phyloP scores from a whole-genome alignment of 2,329 filamentous ascomycete species.

The Trichophyton rubrum region DNA sequence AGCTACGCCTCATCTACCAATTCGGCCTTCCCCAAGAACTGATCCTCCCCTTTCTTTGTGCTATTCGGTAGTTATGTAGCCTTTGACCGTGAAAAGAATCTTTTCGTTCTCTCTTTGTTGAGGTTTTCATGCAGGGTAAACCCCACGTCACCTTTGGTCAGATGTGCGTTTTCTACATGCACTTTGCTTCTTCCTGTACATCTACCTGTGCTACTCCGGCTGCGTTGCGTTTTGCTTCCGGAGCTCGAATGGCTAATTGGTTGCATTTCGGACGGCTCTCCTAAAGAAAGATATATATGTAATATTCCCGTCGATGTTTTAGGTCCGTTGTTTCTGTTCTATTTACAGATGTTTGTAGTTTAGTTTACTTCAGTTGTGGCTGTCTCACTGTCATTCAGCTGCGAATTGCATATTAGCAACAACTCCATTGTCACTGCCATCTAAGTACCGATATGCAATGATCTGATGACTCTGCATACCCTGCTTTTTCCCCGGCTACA shows the following conservation, averaged over 20 bases:
- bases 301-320: neutral
- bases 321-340: neutral
- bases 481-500: neutral
- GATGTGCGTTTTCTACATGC: neutral
- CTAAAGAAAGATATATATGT: neutral
- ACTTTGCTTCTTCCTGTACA: neutral
- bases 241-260: neutral
- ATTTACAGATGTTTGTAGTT: neutral
- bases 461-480: neutral
- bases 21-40: no score
- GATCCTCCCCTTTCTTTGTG: neutral
- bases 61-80: no score
- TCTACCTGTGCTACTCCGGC: neutral
- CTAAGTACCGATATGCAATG: neutral
- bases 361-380: neutral
- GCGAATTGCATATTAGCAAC: neutral
- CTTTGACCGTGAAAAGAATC: no score
- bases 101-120: neutral
- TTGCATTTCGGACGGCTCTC: neutral
- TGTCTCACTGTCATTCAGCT: neutral
- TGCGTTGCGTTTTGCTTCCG: neutral
- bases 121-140: slow-evolving; percentile 2
- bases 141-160: slow-evolving; percentile 1
- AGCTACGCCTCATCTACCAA: no score
- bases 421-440: neutral